Base-by-base conservation (phyloP, 2,329 filamentous ascomycete genomes). In the Pseudocercospora musae region DNA sequence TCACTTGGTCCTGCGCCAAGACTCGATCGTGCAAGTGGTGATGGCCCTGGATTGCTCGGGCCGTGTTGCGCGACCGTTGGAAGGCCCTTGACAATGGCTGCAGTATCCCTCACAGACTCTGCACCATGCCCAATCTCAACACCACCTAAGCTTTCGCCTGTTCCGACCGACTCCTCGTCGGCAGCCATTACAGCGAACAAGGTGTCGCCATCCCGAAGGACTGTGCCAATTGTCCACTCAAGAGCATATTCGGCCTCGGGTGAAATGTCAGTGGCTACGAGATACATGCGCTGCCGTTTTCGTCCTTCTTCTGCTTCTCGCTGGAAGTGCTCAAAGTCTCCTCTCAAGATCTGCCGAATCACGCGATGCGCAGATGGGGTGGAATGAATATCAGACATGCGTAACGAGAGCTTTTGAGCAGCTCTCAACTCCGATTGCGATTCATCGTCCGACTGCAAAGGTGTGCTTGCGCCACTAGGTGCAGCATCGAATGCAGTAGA, bases 161-260 rank as follows among this genome's bases (percentile, higher is more conserved):
- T 75, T 2, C 79, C 77, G 11, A 78, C 79, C 10, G 74, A 77
- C 68, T 98, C 94, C 74, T 98, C 94, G 68, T 97, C 92, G 23
- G 96, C 89, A 61, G 93, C 96, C 78, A 96, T 96, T 50, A 98
- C 91, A 2, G 92, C 92, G 65, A 97, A 87, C 37, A 99, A 82
- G 0, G 94, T 98, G 74, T 99, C 95, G 7, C 95, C 95, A 70
- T 98, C 93, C 54, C 95, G 86, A 29, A 99, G 82, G 5, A 98
- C 92, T 0, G 94, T 98, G 7, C 95, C 95, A 60, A 99, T 93
- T 0, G 94, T 95, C 95, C 95, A 99, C 76, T 99, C 95, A 31
- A 99, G 82, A 1, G 95, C 95, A 75, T 98, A 96, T 6, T 91
- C 91, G 4, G 94, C 93, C 78, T 99, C 95, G 40, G 95, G 91